Evolutionary conservation across 2,329 filamentous ascomycete species (phyloP), one percentile per base, ranked within the genome.

Genomic region (Thielaviopsis musarum): DNA sequence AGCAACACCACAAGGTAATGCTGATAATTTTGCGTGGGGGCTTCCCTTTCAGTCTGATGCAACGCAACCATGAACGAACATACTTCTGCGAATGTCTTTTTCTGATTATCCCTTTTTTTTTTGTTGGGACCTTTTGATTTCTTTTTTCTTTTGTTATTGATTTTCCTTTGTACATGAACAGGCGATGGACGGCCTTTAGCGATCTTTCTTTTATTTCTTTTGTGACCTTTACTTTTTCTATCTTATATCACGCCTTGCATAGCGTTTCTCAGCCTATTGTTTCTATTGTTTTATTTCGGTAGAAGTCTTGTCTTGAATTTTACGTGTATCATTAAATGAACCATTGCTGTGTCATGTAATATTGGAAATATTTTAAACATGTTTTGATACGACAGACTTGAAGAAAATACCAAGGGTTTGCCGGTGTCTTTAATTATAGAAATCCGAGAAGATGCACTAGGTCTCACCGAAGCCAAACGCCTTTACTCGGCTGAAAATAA

Each of bases 401-500:
- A 28, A 28, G 26, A 28, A 4, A 4, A 28, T 26, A 26, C 24
- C 24, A 26, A 26, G 6, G 24, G 24, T 26, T 26, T 26, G 24
- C 24, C 6, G 24, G 6, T 26, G 24, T 51, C 41, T 59, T 28
- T 52, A 34, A 57, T 38, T 59, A 41, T 38, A 59, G 30, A 48
- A 38, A 55, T 34, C 30, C 30, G 30, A 10, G 9, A 34, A 34
- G 10, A 34, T 34, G 6, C 7, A 59, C 49, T 54, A 54, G 34
- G 10, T 22, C 62, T 73, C 75, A 21, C 75, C 75, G 59, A 71
- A 66, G 0, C 80, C 80, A 63, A 83, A 85, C 63, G 80, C 82
- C 69, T 74, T 78, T 3, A 87, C 83, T 13, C 83, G 73, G 66
- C 82, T 85, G 65, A 84, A 87, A 67, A 83, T 81, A 66, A 80